Evolutionary conservation across 148 eudicot genomes (phyloP), one percentile per base, ranked within the genome.

Genomic region (Persicaria tinctoria): DNA sequence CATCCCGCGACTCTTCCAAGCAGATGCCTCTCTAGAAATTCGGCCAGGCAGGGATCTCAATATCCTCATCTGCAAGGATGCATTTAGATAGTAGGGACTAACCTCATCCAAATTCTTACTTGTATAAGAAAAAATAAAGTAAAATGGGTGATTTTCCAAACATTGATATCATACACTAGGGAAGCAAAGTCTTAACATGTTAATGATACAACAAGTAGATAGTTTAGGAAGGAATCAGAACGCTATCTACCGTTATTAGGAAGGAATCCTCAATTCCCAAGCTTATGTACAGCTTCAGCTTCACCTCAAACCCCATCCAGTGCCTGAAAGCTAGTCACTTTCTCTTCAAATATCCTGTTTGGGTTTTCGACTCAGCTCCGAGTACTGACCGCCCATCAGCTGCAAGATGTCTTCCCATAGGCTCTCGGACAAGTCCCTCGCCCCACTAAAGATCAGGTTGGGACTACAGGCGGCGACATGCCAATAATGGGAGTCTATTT

Each of bases 351-450:
- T 68, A 68, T 92, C 99, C 79, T 87, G 92, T 82, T 92, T 92
- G 1, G 99, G 99, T 80, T 92, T 95, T 48, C 94, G 91, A 83
- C 99, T 90, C 56, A 95, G 84, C 77, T 95, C 99, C 0, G 97
- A 89, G 82, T 92, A 95, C 44, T 78, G 92, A 80, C 97, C 99
- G 3, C 99, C 99, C 99, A 92, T 95, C 23, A 90, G 79, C 82
- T 90, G 99, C 86, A 95, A 79, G 77, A 86, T 84, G 82, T 95
- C 97, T 82, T 86, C 93, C 99, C 99, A 95, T 76, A 95, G 83
- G 74, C 86, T 86, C 46, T 87, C 91, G 1, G 91, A 84, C n/a
- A 87, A 79, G 75, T 79, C 84, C 10, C 79, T 27, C 7, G 84
- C 75, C 23, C 73, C 82, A 18, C 83, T 89, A 41, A 81, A 84